Evolutionary conservation across 768 basidiomycete species (phyloP).

Genomic region (Panaeolus cyanescens): DNA sequence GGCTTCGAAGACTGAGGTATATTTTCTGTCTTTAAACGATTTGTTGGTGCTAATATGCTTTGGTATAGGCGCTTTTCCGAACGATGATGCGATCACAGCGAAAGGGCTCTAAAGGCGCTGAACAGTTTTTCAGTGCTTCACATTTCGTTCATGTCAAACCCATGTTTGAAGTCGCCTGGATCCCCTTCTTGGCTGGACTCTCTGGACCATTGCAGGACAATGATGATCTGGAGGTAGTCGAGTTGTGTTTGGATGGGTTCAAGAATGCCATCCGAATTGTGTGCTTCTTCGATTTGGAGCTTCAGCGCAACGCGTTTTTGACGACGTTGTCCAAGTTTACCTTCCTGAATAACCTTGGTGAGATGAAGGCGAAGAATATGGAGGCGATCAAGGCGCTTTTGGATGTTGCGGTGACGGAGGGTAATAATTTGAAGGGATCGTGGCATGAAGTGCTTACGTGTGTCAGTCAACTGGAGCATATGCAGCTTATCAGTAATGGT

Average conservation of each 20-base stretch:
- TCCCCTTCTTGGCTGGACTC: constrained; percentile 93
- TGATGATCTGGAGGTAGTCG: constrained; percentile 90
- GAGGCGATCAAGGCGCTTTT: constrained; percentile 96
- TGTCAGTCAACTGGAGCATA: constrained; percentile 97
- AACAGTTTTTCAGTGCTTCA: constrained; percentile 96
- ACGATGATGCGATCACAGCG: constrained; percentile 92
- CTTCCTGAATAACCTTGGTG: constrained; percentile 94
- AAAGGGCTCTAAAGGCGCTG: constrained; percentile 73
- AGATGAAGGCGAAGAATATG: constrained; percentile 99
- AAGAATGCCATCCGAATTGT: constrained; percentile 96
- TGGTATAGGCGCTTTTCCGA: constrained; percentile 77
- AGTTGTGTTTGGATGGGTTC: constrained; percentile 93
- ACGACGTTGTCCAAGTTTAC: constrained; percentile 97
- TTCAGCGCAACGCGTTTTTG: constrained; percentile 98
- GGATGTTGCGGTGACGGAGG: constrained; percentile 95
- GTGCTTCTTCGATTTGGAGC: constrained; percentile 95
- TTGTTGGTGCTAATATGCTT: constrained; percentile 6
- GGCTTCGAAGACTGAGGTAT: constrained; percentile 93
- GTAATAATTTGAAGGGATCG: constrained; percentile 91
- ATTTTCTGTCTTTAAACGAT: constrained; percentile 10
- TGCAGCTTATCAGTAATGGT: constrained; percentile 95
- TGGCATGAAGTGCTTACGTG: constrained; percentile 97
- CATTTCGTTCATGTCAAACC: constrained; percentile 96
- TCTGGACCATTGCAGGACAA: constrained; percentile 95
- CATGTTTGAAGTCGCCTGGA: constrained; percentile 99